Base-by-base conservation (phyloP, 345 rosid genomes). In the Brassica cretica region DNA sequence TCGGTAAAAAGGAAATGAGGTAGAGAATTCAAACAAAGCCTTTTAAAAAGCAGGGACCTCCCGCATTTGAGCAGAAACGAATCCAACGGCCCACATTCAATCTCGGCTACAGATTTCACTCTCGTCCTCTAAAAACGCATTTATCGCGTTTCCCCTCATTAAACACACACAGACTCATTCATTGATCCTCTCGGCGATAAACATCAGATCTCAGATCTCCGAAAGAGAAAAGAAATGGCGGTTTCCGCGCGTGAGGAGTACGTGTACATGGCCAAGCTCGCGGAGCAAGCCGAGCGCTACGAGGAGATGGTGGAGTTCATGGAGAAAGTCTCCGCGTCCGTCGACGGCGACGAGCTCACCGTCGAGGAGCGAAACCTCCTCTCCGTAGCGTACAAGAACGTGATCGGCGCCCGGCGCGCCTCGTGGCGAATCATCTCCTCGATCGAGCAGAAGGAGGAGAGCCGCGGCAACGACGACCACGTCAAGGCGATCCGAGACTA, bases 291-390 rank as follows among this genome's bases (percentile, higher is more conserved):
- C 15, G 97, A 94, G 86, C 90, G 97, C n/a, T 92, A 94, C 82
- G 96, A 94, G 84, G 98, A 94, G 78, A 94, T 94, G 98, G 98
- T 94, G 2, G 96, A 92, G 85, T 94, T 85, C 84, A 94, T 92
- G 97, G 97, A 94, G 80, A 92, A 90, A 59, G 96, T 94, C 62
- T 85, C 96, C 25, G 84, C 91, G 68, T 46, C 92, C 63, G 86
- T 74, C 0, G 91, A 88, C 11, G 78, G 82, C 25, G 94, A 89
- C 70, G 98, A 90, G 75, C 94, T 94, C 78, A 83, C 89, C 32
- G 89, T 94, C 0, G 98, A 94, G 82, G 97, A 94, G 81, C 78
- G 98, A 8, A 94, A 92, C 84, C 98, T 94, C 72, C 97, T 94
- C 74, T 94, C 97, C 21, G 97, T 94, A 3, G 97, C 98, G n/a